phyloP scores from a whole-genome alignment of 2,329 filamentous ascomycete species.

The Colletotrichum graminicola region DNA sequence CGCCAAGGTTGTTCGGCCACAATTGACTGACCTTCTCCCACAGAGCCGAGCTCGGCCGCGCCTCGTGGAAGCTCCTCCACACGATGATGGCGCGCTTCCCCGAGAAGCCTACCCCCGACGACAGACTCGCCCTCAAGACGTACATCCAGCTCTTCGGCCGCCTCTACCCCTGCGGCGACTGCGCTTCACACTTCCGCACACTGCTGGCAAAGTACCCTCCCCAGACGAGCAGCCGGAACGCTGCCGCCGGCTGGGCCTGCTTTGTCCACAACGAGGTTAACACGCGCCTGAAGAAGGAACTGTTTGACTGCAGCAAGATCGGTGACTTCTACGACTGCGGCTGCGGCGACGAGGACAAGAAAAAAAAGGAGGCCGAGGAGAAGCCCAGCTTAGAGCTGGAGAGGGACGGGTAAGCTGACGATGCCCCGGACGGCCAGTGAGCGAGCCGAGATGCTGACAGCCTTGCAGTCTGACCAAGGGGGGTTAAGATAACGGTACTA shows the following conservation, averaged over 20 bases:
- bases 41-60: slow-evolving; percentile 74
- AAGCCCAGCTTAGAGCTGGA: slow-evolving; percentile 39
- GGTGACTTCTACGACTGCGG: slow-evolving; percentile 80
- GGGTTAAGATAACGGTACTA: background rate
- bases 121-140: slow-evolving; percentile 71
- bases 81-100: slow-evolving; percentile 79
- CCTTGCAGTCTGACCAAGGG: slow-evolving; percentile 28
- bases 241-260: slow-evolving; percentile 76
- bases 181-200: slow-evolving; percentile 74
- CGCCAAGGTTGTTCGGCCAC: background rate
- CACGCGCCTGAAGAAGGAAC: slow-evolving; percentile 69
- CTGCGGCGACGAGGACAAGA: slow-evolving; percentile 73
- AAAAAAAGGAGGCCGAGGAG: slow-evolving; percentile 49
- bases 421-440: no score
- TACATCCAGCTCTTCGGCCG: slow-evolving; percentile 76
- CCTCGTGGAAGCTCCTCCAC: slow-evolving; percentile 78
- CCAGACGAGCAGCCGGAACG: slow-evolving; percentile 72
- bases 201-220: slow-evolving; percentile 73
- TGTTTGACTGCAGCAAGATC: slow-evolving; percentile 76
- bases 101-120: slow-evolving; percentile 72
- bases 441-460: slow-evolving; percentile 4
- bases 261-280: slow-evolving; percentile 78
- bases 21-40: slow-evolving; percentile 30
- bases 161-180: slow-evolving; percentile 79
- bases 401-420: slow-evolving; percentile 26